phyloP scores from a whole-genome alignment of 1,139 yeast species.

The Suhomyces anneliseae region DNA sequence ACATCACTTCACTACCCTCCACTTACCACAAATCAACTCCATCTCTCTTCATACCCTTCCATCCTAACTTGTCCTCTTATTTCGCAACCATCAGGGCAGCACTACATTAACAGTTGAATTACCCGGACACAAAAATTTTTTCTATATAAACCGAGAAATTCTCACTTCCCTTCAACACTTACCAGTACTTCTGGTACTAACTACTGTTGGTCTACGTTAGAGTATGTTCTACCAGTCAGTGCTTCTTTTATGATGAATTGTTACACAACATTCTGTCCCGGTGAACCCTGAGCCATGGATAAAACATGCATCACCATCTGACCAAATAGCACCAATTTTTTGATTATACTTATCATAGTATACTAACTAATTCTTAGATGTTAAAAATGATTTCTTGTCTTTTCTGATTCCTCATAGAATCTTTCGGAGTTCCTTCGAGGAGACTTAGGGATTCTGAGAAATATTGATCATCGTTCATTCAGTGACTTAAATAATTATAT shows the following conservation, averaged over 20 bases:
- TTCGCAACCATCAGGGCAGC: too few relatives aligned
- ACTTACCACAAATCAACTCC: too few relatives aligned
- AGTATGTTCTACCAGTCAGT: constrained; percentile 5
- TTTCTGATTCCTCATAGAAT: constrained; percentile 4
- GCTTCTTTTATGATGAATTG: constrained; percentile 35
- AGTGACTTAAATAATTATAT: constrained; percentile 19
- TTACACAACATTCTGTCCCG: constrained; percentile 48
- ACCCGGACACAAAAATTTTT: constrained; percentile 13
- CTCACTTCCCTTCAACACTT: background rate
- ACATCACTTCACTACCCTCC: too few relatives aligned
- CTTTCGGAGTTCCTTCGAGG: constrained; percentile 6
- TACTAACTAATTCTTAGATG: constrained; percentile 4
- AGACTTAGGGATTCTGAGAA: constrained; percentile 6
- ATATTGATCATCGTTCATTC: background rate
- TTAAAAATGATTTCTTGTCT: background rate
- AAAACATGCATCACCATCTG: constrained; percentile 95
- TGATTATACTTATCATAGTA: background rate
- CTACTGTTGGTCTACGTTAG: background rate
- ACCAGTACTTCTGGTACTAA: constrained; percentile 7
- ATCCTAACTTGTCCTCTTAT: too few relatives aligned
- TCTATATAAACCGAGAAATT: constrained; percentile 1
- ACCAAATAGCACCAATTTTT: constrained; percentile 19
- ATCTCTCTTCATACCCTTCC: too few relatives aligned
- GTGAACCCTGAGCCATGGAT: constrained; percentile 69
- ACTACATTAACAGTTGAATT: background rate